Evolutionary conservation across 148 eudicot genomes (phyloP).

Genomic region (Rhododendron molle): DNA sequence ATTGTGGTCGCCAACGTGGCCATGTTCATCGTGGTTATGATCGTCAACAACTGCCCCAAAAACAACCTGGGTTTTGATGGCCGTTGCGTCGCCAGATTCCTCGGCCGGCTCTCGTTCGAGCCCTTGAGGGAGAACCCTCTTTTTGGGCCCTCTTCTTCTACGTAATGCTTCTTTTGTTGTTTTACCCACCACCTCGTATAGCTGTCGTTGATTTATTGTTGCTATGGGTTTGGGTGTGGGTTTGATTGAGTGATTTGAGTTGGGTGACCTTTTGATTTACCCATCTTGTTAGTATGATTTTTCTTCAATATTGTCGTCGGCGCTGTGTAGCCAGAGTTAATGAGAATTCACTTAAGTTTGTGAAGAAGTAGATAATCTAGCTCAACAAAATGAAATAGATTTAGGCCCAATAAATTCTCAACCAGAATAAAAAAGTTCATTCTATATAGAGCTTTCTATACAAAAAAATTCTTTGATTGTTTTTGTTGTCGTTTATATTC

Average conservation of each 20-base stretch:
- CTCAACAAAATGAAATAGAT: neutral
- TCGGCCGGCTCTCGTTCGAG: constrained; percentile 63
- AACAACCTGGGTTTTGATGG: constrained; percentile 33
- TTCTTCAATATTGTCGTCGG: too few relatives aligned
- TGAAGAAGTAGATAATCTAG: neutral
- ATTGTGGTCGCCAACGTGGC: constrained; percentile 74
- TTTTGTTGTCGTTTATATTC: neutral
- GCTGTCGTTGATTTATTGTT: neutral
- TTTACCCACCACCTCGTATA: neutral
- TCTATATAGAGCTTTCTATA: neutral
- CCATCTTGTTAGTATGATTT: neutral
- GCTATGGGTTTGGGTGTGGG: neutral
- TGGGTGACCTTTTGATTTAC: neutral
- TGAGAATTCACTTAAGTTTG: too few relatives aligned
- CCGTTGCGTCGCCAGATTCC: constrained; percentile 57
- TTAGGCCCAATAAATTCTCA: neutral
- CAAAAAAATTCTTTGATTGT: neutral
- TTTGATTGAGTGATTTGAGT: neutral
- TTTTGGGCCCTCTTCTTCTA: constrained; percentile 70
- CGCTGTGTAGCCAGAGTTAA: too few relatives aligned
- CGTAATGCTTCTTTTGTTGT: constrained; percentile 31
- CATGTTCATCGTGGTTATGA: constrained; percentile 67
- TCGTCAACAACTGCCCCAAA: constrained; percentile 73
- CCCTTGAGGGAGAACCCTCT: constrained; percentile 78
- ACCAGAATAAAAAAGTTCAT: neutral